These are phyloP conservation scores for Lycium barbarum DNA, from an alignment of 257 asterid species.

Conservation along the genomic window DNA sequence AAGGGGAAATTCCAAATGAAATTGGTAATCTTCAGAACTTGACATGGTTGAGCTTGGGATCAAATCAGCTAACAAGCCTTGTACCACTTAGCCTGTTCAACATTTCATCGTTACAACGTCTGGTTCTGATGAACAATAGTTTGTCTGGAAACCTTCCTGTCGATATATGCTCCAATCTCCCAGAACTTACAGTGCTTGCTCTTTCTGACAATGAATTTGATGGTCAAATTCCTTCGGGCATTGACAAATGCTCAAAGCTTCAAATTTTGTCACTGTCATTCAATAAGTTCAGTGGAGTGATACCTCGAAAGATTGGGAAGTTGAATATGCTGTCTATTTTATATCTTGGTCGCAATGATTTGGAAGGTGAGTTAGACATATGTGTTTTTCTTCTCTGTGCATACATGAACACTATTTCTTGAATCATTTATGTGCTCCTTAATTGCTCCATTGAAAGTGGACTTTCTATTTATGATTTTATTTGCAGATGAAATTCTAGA, in stretches of 20 bases:
- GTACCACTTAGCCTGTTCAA: constrained; percentile 34
- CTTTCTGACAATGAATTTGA: constrained; percentile 19
- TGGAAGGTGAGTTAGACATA: background rate
- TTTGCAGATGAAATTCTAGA: constrained; percentile 36
- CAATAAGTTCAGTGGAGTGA: constrained; percentile 9
- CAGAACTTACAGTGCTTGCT: background rate
- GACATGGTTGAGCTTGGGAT: constrained; percentile 31
- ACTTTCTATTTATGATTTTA: background rate
- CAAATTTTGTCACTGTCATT: constrained; percentile 17
- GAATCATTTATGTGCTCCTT: background rate
- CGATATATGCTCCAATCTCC: background rate
- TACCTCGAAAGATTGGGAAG: constrained; percentile 16
- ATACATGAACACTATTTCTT: background rate
- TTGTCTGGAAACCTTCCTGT: constrained; percentile 29
- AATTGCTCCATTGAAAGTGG: background rate
- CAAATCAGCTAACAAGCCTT: constrained; percentile 34
- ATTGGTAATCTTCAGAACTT: constrained; percentile 32
- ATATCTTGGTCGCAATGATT: constrained; percentile 18
- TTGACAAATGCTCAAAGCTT: constrained; percentile 12
- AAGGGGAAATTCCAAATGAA: constrained; percentile 31
- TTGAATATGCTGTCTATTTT: background rate
- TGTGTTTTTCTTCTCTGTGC: background rate
- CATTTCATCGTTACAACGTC: constrained; percentile 23
- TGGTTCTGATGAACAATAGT: constrained; percentile 19
- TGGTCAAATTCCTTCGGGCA: constrained; percentile 1